Evolutionary conservation across 345 rosid genomes (phyloP), one percentile per base, ranked within the genome.

Genomic region (Trapa bicornis): DNA sequence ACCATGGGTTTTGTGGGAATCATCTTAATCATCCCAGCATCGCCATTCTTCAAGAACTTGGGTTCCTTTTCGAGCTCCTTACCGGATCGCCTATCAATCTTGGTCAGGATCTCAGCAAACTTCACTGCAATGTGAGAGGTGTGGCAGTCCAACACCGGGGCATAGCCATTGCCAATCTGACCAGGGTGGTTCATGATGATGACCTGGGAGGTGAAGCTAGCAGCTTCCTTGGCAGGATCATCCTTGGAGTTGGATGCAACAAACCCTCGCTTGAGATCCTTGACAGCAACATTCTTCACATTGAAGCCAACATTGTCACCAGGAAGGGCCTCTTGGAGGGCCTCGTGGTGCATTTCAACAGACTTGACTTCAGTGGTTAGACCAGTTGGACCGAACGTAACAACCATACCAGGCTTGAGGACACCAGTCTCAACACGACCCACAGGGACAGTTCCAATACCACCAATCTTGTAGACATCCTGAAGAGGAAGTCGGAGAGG

Each of bases 121-220:
- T 69, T 80, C 54, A 77, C 77, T 15, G 79, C 78, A 67, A 71
- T 75, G 68, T 75, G 73, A 33, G 72, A 77, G 39, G 75, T 70
- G 75, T 77, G 73, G 68, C 78, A 76, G 36, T 73, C 79, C 12
- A 73, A 74, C 8, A 75, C 78, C 0, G 72, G 77, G 12, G 79
- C 74, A 65, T 72, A 77, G 5, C 72, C 78, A 33, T 74, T 74
- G 13, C 75, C 80, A 53, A 74, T 76, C 64, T 76, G 83, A 0
- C 82, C 82, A 39, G 79, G 79, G 71, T 79, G 82, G 72, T 79
- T 79, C 82, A 79, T 79, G 47, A 79, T 79, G 65, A 79, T 79
- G 39, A 79, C 75, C 70, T 79, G 79, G 47, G 79, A 70, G 2
- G 75, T 79, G 72, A 79, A 79, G 64, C 11, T 76, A 47, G 79